Evolutionary conservation across 768 basidiomycete species (phyloP).

Genomic region (Termitomyces heimii): DNA sequence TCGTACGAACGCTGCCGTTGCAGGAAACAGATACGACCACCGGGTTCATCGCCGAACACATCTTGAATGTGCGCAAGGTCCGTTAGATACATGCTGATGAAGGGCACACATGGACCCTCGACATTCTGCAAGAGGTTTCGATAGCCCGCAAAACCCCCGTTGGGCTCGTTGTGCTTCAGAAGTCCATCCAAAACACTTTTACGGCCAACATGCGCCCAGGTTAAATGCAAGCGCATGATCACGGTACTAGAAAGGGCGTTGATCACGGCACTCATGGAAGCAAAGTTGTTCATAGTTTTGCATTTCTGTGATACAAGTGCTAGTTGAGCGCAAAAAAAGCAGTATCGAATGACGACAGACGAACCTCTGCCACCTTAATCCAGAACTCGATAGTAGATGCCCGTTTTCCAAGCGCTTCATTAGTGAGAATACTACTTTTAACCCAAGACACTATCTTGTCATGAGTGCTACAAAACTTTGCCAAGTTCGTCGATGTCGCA

Average conservation of each 20-base stretch:
- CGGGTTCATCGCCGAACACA: constrained; percentile 35
- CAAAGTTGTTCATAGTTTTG: constrained; percentile 54
- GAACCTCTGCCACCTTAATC: constrained; percentile 75
- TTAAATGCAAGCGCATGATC: constrained; percentile 50
- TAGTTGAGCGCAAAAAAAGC: not conserved
- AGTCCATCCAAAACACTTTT: constrained; percentile 47
- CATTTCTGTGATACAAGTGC: constrained; percentile 44
- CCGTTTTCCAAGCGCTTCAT: constrained; percentile 44
- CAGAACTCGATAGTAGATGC: constrained; percentile 63
- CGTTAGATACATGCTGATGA: constrained; percentile 56
- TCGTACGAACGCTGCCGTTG: constrained; percentile 55
- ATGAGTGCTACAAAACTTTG: constrained; percentile 52
- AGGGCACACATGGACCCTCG: constrained; percentile 63
- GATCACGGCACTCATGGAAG: constrained; percentile 62
- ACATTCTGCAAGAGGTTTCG: constrained; percentile 40
- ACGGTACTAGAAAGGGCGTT: constrained; percentile 56
- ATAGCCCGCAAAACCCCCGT: constrained; percentile 51
- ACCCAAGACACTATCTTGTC: constrained; percentile 67
- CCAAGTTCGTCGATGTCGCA: constrained; percentile 34
- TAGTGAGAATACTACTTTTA: constrained; percentile 51
- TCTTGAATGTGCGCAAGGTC: constrained; percentile 53
- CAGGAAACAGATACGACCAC: constrained; percentile 40
- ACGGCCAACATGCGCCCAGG: constrained; percentile 60
- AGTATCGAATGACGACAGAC: not conserved
- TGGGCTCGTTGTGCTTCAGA: constrained; percentile 51